Evolutionary conservation across 768 basidiomycete genomes (phyloP).

Genomic region (Lanmaoa pseudosensibilis): DNA sequence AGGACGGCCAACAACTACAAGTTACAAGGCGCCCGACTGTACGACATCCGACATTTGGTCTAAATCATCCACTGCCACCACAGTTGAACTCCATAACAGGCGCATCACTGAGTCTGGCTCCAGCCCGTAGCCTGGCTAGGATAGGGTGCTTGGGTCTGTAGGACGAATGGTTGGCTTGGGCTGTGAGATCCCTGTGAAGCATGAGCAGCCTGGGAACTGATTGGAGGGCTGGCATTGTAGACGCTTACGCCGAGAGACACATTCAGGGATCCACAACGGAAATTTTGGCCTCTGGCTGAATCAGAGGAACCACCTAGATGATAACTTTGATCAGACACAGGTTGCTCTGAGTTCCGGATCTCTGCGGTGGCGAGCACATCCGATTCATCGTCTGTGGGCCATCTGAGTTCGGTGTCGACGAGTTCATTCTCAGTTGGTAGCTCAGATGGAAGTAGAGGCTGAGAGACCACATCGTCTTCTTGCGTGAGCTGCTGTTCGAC

Average conservation of each 20-base stretch:
- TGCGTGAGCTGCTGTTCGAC: conserved; percentile 55
- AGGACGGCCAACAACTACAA: not conserved
- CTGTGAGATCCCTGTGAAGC: conserved; percentile 17
- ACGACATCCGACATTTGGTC: not conserved
- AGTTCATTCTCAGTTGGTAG: conserved; percentile 7
- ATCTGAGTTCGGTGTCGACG: conserved; percentile 23
- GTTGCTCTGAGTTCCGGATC: not conserved
- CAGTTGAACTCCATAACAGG: not conserved
- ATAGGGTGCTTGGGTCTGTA: conserved; percentile 59
- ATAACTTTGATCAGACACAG: not conserved
- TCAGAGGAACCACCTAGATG: not conserved
- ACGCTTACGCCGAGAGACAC: conserved; percentile 10
- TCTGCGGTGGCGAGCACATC: not conserved
- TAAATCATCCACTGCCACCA: not conserved
- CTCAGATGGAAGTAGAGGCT: not conserved
- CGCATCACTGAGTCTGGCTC: conserved; percentile 33
- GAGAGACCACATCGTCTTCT: conserved; percentile 24
- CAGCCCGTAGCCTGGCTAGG: conserved; percentile 39
- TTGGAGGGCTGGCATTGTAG: not conserved
- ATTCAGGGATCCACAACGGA: conserved; percentile 25
- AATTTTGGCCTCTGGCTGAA: conserved; percentile 12
- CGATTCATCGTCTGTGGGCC: conserved; percentile 28
- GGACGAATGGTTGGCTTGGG: conserved; percentile 33
- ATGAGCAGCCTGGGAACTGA: not conserved
- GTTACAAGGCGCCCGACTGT: no score